Evolutionary conservation across 768 basidiomycete species (phyloP).

Genomic region (Ramaria sp.): DNA sequence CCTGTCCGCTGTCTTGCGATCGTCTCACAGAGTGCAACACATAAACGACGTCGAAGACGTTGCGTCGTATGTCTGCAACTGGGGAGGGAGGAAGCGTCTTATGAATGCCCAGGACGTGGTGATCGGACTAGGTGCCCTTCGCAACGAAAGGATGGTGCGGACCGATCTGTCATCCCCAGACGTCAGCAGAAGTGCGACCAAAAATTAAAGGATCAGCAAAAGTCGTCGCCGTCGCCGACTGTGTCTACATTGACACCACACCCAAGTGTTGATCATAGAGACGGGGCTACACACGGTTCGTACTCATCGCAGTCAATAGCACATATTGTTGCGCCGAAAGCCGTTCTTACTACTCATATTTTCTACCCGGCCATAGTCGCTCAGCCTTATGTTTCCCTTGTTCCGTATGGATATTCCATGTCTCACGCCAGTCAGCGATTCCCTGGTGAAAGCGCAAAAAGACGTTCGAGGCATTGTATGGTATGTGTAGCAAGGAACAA

Average conservation of each 20-base stretch:
- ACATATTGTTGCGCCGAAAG: not conserved
- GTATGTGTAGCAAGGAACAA: conserved; percentile 5
- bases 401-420: not conserved
- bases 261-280: not conserved
- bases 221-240: not conserved
- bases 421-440: not conserved
- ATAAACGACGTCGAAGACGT: conserved; percentile 4
- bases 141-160: not conserved
- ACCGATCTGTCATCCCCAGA: not conserved
- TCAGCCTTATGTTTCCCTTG: not conserved
- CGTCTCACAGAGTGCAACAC: not conserved
- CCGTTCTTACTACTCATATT: not conserved
- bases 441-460: not conserved
- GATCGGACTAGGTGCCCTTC: conserved; percentile 6
- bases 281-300: too few relatives aligned
- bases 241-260: not conserved
- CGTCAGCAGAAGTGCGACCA: not conserved
- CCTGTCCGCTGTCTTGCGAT: not conserved
- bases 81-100: not conserved
- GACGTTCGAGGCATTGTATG: conserved; percentile 5
- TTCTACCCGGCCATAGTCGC: not conserved
- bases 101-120: conserved; percentile 6
- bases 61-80: conserved; percentile 2
- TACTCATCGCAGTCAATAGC: too few relatives aligned
- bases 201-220: not conserved